Base-by-base conservation (phyloP, 352 stramenopile genomes). In the Phytopythium kandeliae region DNA sequence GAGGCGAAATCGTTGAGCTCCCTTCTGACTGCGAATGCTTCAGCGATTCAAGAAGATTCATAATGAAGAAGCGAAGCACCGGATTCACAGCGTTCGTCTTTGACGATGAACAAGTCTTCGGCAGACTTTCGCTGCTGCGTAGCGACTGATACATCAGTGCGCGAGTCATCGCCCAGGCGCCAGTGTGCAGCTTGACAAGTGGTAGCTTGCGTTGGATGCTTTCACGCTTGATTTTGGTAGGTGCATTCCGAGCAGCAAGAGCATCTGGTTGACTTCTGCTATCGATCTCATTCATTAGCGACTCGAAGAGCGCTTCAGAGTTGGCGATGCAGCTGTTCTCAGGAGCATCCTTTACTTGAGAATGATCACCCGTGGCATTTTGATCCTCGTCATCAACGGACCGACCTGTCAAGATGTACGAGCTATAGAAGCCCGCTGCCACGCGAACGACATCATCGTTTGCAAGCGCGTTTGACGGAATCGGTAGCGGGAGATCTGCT, bases 221-320 rank as follows among this genome's bases (percentile, higher is more conserved):
- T 4, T 40, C 63, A 16, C 69, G 64, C 35, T 85, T 87, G 28
- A 81, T 68, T 15, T 72, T 69, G 5, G 84, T 50, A 25, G 74
- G 49, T 11, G 51, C n/a, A 35, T 46, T 60, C 21, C 68, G 69
- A 10, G 35, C 19, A 22, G 38, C 21, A 30, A 34, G 15, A 2
- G 30, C 12, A 5, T 63, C 48, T 17, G 31, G 44, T 2, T 48
- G 47, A 19, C 74, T 67, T 22, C 78, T 78, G 4, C 60, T 62
- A 54, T 95, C 84, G 37, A 95, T 95, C 50, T 95, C 79, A 36
- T 86, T 88, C 85, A 95, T 95, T 38, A 95, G 62, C 17, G 78
- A 89, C 55, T 93, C 76, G 37, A 89, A 92, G 6, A 95, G 63
- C 8, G 65, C 78, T 48, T 95, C 80, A 1, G 78, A 91, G n/a